Evolutionary conservation across 2,329 filamentous ascomycete genomes (phyloP).

Genomic region (Chlorencoelia australis): DNA sequence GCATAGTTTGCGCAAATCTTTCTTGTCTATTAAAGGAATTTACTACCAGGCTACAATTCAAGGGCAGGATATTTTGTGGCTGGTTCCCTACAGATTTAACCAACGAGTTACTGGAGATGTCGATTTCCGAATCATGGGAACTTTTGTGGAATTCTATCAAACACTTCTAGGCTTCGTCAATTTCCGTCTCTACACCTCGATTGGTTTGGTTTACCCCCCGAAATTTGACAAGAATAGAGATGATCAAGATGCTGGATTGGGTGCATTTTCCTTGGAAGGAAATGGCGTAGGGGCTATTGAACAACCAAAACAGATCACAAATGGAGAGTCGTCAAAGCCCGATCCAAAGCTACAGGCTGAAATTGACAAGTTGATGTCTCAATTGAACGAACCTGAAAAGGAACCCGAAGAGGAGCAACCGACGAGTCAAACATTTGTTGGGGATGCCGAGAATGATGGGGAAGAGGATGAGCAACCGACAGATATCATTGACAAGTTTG

Average conservation of each 20-base stretch:
- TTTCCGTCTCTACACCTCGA: conserved; percentile 82
- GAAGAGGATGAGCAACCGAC: conserved; percentile 38
- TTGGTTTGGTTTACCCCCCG: conserved; percentile 89
- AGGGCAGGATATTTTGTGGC: conserved; percentile 92
- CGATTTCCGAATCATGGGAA: conserved; percentile 98
- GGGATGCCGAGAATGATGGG: conserved; percentile 26
- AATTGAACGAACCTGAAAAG: conserved; percentile 48
- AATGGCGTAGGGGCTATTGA: conserved; percentile 48
- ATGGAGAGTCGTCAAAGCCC: conserved; percentile 40
- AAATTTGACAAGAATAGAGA: conserved; percentile 85
- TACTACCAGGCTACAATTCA: conserved; percentile 98
- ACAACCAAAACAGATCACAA: conserved; percentile 41
- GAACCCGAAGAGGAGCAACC: conserved; percentile 34
- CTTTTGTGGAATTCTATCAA: conserved; percentile 98
- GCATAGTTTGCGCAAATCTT: conserved; percentile 86
- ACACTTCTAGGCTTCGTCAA: conserved; percentile 93
- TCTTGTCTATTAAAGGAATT: conserved; percentile 97
- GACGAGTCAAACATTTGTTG: too few species aligned
- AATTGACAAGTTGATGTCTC: conserved; percentile 59
- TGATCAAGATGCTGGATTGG: conserved; percentile 80
- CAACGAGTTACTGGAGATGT: conserved; percentile 89
- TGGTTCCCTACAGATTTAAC: conserved; percentile 97
- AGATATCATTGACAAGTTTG: conserved; percentile 80
- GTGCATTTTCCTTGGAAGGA: conserved; percentile 82
- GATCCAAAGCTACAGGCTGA: conserved; percentile 54